Percentiles rank a stretch among this genome's conserved stretches.
These are phyloP conservation scores for Aspergillus persii DNA, from an alignment of 2,329 filamentous ascomycete genomes.

Conservation along the genomic window DNA sequence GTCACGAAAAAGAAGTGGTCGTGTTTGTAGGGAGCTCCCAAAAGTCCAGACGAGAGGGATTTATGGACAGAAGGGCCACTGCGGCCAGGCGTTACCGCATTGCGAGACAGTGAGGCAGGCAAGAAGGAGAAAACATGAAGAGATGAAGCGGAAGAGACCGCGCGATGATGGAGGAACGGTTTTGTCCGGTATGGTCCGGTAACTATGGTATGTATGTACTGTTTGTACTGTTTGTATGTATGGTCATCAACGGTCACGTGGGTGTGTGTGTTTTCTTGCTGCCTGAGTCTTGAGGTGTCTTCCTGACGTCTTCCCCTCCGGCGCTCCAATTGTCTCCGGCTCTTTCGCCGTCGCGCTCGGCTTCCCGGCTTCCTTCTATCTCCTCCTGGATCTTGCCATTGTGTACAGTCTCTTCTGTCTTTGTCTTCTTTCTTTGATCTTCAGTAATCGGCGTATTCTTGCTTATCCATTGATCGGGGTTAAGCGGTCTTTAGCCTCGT, in stretches of 20 bases:
- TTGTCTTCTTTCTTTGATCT: background rate
- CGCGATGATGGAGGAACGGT: background rate
- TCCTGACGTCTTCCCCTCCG: background rate
- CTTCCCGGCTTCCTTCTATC: no score
- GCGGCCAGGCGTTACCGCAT: slow-evolving; percentile 1
- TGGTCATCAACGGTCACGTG: background rate
- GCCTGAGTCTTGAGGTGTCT: background rate
- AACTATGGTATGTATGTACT: background rate
- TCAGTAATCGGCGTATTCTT: slow-evolving; percentile 18
- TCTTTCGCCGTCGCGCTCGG: background rate
- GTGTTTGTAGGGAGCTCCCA: background rate
- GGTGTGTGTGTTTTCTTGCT: no score
- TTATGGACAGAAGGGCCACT: background rate
- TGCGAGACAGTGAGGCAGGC: background rate
- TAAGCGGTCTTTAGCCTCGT: slow-evolving; percentile 23
- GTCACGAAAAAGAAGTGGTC: background rate
- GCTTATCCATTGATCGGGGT: slow-evolving; percentile 15
- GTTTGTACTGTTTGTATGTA: no score
- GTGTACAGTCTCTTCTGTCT: background rate
- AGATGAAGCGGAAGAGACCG: background rate
- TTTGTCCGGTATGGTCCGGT: background rate
- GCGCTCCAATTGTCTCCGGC: background rate
- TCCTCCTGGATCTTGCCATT: background rate
- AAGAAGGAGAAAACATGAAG: background rate
- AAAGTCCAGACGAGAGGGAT: background rate